phyloP scores from a whole-genome alignment of 129 eudicot genomes.

The Chrysanthemum lavandulifolium region DNA sequence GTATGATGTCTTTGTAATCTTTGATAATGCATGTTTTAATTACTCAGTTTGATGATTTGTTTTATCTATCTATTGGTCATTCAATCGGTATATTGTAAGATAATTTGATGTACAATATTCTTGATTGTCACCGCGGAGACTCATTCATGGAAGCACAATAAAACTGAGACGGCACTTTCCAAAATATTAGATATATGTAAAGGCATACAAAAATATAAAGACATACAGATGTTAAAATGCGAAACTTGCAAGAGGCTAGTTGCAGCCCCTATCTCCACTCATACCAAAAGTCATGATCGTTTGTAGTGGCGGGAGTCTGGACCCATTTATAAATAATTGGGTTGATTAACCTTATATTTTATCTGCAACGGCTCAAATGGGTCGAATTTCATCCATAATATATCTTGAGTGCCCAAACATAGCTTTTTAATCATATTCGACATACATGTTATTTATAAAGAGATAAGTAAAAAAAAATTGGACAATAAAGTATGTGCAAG shows the following conservation, averaged over 20 bases:
- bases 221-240: no score
- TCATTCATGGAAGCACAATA: no score
- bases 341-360: neutral
- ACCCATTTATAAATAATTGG: neutral
- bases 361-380: neutral
- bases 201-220: no score
- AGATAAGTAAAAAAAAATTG: no score
- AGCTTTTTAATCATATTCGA: neutral
- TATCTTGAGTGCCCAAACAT: conserved; percentile 6
- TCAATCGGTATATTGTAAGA: neutral
- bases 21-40: neutral
- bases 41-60: neutral
- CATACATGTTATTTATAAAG: no score
- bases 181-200: no score
- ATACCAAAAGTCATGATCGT: neutral
- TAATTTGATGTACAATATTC: neutral
- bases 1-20: conserved; percentile 25
- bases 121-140: neutral
- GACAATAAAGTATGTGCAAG: no score
- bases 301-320: neutral
- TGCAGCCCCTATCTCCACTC: neutral
- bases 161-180: no score
- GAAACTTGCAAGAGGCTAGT: neutral
- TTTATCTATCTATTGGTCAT: neutral
- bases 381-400: neutral